Base-by-base conservation (phyloP, 441 rosid genomes). In the Biscutella laevigata region DNA sequence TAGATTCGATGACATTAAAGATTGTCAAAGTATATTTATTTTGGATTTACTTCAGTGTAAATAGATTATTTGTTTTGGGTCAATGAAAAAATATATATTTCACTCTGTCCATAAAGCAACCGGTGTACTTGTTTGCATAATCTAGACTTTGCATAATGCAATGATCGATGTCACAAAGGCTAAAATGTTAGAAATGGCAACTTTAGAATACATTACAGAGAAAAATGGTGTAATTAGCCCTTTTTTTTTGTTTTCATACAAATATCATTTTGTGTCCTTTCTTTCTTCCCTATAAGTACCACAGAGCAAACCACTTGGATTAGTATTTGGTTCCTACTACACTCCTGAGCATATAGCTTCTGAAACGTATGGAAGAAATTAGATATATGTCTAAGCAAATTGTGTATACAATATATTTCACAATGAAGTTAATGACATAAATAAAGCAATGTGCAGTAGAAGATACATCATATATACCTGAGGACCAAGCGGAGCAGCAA, bases 401-500 rank as follows among this genome's bases (percentile, higher is more conserved):
- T 16, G 37, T 46, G 16, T 25, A 2, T 52, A 32, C 24, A 36
- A 15, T 8, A 49, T 9, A 14, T 12, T 5, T 16, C 15, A 33
- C 41, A 11, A 1, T 38, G 3, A 1, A 24, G 17, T 15, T 15
- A 13, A 6, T 14, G 11, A 43, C 4, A 24, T 6, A 2, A 8
- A 30, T 26, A 4, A 2, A 15, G 43, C 20, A 27, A 41, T 20
- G 14, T 34, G 11, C 9, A 41, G 54, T 34, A 48, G 38, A 21
- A 52, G 28, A 26, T 63, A 17, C 55, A 6, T 20, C n/a, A 25
- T 59, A 46, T 37, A 53, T 57, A 82, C 98, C 98, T 80, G 98
- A 69, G 59, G 91, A 78, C 98, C 98, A 85, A 7, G 96, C 82
- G 7, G 95, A 83, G 66, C 98, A 91, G 73, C 98, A 92, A 62